Base-by-base conservation (phyloP, 257 asterid species). In the Penstemon barbatus region DNA sequence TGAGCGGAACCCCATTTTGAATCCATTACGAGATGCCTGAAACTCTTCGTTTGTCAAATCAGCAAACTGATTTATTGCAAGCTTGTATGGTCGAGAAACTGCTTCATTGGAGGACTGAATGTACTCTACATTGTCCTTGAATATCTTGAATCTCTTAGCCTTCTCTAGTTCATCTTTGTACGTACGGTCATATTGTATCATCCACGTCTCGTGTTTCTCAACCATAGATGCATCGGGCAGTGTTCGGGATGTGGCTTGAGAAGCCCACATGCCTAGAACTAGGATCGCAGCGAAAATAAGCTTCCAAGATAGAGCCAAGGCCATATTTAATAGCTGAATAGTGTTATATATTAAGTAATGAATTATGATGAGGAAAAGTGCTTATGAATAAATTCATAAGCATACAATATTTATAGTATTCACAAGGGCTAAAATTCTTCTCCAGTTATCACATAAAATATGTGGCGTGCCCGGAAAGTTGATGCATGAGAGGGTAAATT, bases 191-290 rank as follows among this genome's bases (percentile, higher is more conserved):
- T 69, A 43, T 40, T 38, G 70, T 7, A 63, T 57, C 77, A 78
- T 78, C 84, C 84, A 83, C 2, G 33, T 11, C 48, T 81, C 79
- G 57, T 81, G 78, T 43, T 15, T 73, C 56, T 74, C 74, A 1
- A 57, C 60, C 65, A 78, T 68, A 0, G 76, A 68, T 11, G 66
- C 73, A 53, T 71, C 79, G 0, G 66, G 73, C 8, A 65, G 19
- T 18, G 77, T 66, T 7, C 81, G 79, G 0, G 79, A 77, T 9
- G 66, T 33, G 61, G 71, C 38, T 45, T 39, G 71, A 65, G 60
- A 71, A 46, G 51, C 77, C 68, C 75, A 82, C 55, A 65, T 69
- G 41, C 38, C 74, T 50, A 74, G 5, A 5, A 79, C 68, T 0
- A 79, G 0, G 3, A 77, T 6, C 44, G 75, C 73, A 37, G 62